phyloP scores from a whole-genome alignment of 2,329 filamentous ascomycete species.

The Dactylellina haptotyla region DNA sequence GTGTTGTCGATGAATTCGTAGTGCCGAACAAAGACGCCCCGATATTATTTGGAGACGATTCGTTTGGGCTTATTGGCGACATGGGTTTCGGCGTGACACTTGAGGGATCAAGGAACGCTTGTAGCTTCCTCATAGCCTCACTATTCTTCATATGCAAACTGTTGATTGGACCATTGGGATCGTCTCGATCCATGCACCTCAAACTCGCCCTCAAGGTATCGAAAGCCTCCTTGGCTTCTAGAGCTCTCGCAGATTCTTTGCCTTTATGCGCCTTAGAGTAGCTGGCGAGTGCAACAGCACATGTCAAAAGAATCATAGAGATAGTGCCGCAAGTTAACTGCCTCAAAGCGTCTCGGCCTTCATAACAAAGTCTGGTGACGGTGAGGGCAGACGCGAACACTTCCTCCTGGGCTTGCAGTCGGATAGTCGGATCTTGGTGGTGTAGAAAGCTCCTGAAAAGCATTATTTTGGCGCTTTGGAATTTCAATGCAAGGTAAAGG shows the following conservation, averaged over 20 bases:
- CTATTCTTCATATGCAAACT: conserved; percentile 52
- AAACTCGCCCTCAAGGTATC: conserved; percentile 41
- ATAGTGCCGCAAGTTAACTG: conserved; percentile 48
- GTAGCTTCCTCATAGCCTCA: conserved; percentile 49
- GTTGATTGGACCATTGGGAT: conserved; percentile 30
- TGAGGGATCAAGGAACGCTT: conserved; percentile 45
- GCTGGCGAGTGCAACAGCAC: conserved; percentile 47
- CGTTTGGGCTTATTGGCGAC: conserved; percentile 14
- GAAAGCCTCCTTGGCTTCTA: conserved; percentile 44
- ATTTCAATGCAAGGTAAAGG: conserved; percentile 44
- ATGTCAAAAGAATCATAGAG: conserved; percentile 52
- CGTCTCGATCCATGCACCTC: conserved; percentile 36
- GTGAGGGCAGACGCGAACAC: conserved; percentile 45
- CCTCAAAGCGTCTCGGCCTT: conserved; percentile 25
- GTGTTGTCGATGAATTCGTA: conserved; percentile 6
- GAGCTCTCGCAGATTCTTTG: conserved; percentile 39
- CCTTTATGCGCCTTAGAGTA: conserved; percentile 50
- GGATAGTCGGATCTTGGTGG: conserved; percentile 38
- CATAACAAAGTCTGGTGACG: conserved; percentile 43
- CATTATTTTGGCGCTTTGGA: conserved; percentile 51
- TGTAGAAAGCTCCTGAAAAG: conserved; percentile 53
- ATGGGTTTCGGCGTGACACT: conserved; percentile 40
- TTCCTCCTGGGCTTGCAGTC: conserved; percentile 50
- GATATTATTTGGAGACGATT: conserved; percentile 2
- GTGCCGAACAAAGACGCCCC: conserved; percentile 5